phyloP scores from a whole-genome alignment of 352 stramenopile species.

The Pythium phragmiticola region DNA sequence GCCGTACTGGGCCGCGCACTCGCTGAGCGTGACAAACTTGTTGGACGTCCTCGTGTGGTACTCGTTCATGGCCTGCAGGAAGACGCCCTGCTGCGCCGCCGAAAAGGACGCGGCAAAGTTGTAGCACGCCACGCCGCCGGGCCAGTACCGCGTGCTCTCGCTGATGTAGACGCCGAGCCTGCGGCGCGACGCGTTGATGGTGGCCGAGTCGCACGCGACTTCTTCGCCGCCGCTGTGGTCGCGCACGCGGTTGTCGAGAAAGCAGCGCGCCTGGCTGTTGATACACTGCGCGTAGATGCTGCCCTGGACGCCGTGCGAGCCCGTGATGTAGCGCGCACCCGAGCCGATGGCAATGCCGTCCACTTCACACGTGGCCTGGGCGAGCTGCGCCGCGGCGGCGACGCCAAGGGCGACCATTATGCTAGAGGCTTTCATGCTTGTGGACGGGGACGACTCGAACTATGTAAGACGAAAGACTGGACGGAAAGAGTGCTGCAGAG shows the following conservation, averaged over 20 bases:
- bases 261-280: conserved; percentile 30
- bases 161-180: conserved; percentile 40
- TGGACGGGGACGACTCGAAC: not conserved
- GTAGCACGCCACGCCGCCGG: conserved; percentile 41
- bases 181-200: conserved; percentile 39
- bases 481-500: not conserved
- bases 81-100: conserved; percentile 32
- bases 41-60: conserved; percentile 37
- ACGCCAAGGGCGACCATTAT: not conserved
- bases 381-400: not conserved
- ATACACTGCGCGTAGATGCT: conserved; percentile 47
- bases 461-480: not conserved
- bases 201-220: conserved; percentile 32
- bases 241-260: conserved; percentile 35
- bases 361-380: conserved; percentile 15
- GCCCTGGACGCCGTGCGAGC: conserved; percentile 29
- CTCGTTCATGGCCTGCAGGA: conserved; percentile 36
- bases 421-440: not conserved
- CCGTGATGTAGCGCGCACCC: conserved; percentile 37
- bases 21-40: conserved; percentile 35
- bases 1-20: conserved; percentile 29
- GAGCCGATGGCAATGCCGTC: conserved; percentile 18
- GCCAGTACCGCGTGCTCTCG: conserved; percentile 35
- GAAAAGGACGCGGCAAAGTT: conserved; percentile 32
- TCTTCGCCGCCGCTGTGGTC: conserved; percentile 27